Percentiles rank a stretch among this genome's conserved stretches.
Evolutionary conservation across 1,139 yeast species (phyloP).

Genomic region (Saccharomyces hybrid): DNA sequence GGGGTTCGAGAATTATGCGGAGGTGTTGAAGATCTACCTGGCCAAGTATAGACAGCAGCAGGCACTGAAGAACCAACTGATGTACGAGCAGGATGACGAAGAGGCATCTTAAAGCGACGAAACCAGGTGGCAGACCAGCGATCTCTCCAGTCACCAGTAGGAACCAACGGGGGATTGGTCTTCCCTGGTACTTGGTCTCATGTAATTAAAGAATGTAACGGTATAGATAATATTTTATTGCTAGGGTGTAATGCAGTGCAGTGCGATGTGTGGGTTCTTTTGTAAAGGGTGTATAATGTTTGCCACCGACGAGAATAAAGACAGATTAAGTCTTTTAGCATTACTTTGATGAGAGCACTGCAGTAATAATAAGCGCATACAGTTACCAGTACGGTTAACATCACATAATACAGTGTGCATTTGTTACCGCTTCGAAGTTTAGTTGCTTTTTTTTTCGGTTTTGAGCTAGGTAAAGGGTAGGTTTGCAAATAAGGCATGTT

Average conservation of each 20-base stretch:
- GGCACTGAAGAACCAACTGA: conserved; percentile 40
- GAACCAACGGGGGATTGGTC: not conserved
- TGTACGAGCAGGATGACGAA: conserved; percentile 14
- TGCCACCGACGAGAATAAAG: not conserved
- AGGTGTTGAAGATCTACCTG: conserved; percentile 67
- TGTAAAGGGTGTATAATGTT: conserved; percentile 1
- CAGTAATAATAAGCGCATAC: not conserved
- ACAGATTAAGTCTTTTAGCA: not conserved
- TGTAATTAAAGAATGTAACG: not conserved
- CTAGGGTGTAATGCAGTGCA: not conserved
- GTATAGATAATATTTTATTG: not conserved
- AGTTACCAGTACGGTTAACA: not conserved
- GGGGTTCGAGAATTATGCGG: conserved; percentile 80
- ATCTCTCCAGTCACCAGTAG: not conserved
- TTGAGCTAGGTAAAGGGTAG: not conserved
- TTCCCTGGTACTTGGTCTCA: not conserved
- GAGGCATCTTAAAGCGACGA: not conserved
- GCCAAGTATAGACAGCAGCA: conserved; percentile 79
- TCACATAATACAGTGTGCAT: not conserved
- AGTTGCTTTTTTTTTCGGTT: not conserved
- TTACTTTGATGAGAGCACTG: not conserved
- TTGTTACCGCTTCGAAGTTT: not conserved
- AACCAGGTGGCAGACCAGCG: not conserved
- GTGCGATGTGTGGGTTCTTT: not conserved
- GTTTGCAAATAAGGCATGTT: not conserved